These are phyloP conservation scores for Tubosaeta brunneosetosa DNA, from an alignment of 768 basidiomycete species.

Conservation along the genomic window DNA sequence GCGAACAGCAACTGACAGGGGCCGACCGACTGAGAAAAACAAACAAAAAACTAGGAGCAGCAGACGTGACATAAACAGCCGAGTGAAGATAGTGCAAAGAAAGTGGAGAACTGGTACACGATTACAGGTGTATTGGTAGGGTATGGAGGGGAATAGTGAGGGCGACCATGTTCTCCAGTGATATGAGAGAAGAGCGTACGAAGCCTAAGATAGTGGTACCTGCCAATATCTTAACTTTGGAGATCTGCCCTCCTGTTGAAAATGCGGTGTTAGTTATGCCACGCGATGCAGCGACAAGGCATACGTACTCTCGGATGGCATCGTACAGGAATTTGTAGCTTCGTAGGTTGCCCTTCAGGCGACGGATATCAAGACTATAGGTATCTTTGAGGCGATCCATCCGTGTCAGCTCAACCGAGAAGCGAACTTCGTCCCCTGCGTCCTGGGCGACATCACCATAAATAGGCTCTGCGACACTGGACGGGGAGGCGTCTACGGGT, in stretches of 20 bases:
- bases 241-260: slow-evolving; percentile 34
- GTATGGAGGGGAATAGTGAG: slow-evolving; percentile 21
- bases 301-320: slow-evolving; percentile 74
- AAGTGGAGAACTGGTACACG: slow-evolving; percentile 2
- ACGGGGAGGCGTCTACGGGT: slow-evolving; percentile 36
- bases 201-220: slow-evolving; percentile 19
- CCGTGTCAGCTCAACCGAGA: slow-evolving; percentile 90
- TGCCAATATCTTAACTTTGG: slow-evolving; percentile 30
- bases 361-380: slow-evolving; percentile 86
- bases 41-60: slow-evolving; percentile 14
- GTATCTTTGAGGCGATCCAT: slow-evolving; percentile 87
- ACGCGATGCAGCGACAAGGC: slow-evolving; percentile 3
- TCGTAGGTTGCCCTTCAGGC: slow-evolving; percentile 87
- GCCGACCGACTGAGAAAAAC: slow-evolving; percentile 6
- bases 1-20: slow-evolving; percentile 15
- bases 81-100: slow-evolving; percentile 9
- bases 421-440: slow-evolving; percentile 92
- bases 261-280: slow-evolving; percentile 5
- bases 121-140: slow-evolving; percentile 27
- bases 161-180: slow-evolving; percentile 1
- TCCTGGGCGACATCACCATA: slow-evolving; percentile 84
- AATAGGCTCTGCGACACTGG: slow-evolving; percentile 43
- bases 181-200: not conserved
- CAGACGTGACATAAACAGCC: slow-evolving; percentile 21
- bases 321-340: slow-evolving; percentile 93